phyloP scores from a whole-genome alignment of 2,329 filamentous ascomycete species.

The Ophiostoma triangulosporum region DNA sequence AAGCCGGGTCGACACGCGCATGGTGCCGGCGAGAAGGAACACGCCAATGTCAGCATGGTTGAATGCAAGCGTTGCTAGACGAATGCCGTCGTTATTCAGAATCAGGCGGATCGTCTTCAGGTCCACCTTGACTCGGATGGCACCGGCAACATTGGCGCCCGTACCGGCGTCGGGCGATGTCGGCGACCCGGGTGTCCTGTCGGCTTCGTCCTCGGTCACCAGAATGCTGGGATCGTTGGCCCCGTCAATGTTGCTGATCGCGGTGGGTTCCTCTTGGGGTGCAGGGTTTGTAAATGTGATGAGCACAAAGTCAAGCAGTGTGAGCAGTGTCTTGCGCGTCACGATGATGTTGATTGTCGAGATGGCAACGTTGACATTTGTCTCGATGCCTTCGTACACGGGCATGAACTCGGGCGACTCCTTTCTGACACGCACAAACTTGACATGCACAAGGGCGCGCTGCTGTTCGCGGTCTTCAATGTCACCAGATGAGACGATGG shows the following conservation, averaged over 20 bases:
- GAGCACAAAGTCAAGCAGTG: slow-evolving; percentile 84
- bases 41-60: slow-evolving; percentile 86
- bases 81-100: slow-evolving; percentile 93
- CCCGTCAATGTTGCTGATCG: slow-evolving; percentile 22
- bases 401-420: slow-evolving; percentile 88
- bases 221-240: not conserved
- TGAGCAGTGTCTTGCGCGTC: slow-evolving; percentile 82
- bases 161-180: not conserved
- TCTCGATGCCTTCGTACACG: slow-evolving; percentile 85
- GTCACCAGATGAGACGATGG: slow-evolving; percentile 80
- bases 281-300: slow-evolving; percentile 65
- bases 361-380: slow-evolving; percentile 77
- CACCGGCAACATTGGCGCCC: slow-evolving; percentile 33
- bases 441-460: slow-evolving; percentile 74
- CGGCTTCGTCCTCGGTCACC: slow-evolving; percentile 4
- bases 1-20: slow-evolving; percentile 75
- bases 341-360: slow-evolving; percentile 96
- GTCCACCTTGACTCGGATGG: slow-evolving; percentile 86
- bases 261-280: slow-evolving; percentile 28
- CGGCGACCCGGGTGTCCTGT: slow-evolving; percentile 17
- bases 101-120: slow-evolving; percentile 89
- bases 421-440: slow-evolving; percentile 78
- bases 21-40: slow-evolving; percentile 71
- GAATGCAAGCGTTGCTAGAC: slow-evolving; percentile 81
- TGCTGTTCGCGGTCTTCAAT: slow-evolving; percentile 59